Evolutionary conservation across 2,329 filamentous ascomycete genomes (phyloP).

Genomic region (Dothiorella sarmentorum): DNA sequence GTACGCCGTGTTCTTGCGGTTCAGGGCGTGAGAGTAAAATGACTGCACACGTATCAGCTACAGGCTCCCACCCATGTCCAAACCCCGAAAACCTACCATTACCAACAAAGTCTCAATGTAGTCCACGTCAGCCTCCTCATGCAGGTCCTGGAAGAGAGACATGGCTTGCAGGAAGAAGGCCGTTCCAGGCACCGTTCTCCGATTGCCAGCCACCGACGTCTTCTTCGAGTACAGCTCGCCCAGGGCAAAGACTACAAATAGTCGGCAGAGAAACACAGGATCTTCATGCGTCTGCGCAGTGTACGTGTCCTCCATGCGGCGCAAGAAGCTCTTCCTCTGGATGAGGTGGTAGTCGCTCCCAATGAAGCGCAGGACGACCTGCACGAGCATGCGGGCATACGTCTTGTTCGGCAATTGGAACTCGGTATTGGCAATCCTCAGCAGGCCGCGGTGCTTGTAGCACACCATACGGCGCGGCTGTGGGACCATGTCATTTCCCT

Average conservation of each 20-base stretch:
- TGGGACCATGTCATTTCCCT: conserved; percentile 23
- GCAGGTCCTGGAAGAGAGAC: conserved; percentile 20
- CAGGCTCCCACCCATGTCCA: not conserved
- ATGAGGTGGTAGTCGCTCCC: conserved; percentile 17
- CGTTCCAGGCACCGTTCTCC: conserved; percentile 18
- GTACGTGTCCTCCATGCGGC: conserved; percentile 16
- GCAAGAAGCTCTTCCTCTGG: conserved; percentile 17
- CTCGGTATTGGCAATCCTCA: conserved; percentile 17
- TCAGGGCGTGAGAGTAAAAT: conserved; percentile 24
- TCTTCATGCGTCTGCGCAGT: conserved; percentile 17
- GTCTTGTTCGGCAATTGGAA: conserved; percentile 25
- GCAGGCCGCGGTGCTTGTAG: conserved; percentile 17
- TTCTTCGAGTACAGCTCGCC: conserved; percentile 22
- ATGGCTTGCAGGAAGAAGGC: conserved; percentile 22
- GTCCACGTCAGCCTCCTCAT: conserved; percentile 23
- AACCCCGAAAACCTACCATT: conserved; percentile 17
- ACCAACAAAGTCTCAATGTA: conserved; percentile 24
- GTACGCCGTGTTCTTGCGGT: conserved; percentile 24
- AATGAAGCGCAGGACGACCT: conserved; percentile 25
- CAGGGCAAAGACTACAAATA: conserved; percentile 23
- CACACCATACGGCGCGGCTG: conserved; percentile 21
- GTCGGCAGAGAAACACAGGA: conserved; percentile 21
- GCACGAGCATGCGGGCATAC: conserved; percentile 25
- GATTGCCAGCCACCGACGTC: conserved; percentile 10
- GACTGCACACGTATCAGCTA: conserved; percentile 17